Percentiles rank a stretch among this genome's conserved stretches.
phyloP scores from a whole-genome alignment of 108 stramenopile species.

The Mediolabrus comicus region DNA sequence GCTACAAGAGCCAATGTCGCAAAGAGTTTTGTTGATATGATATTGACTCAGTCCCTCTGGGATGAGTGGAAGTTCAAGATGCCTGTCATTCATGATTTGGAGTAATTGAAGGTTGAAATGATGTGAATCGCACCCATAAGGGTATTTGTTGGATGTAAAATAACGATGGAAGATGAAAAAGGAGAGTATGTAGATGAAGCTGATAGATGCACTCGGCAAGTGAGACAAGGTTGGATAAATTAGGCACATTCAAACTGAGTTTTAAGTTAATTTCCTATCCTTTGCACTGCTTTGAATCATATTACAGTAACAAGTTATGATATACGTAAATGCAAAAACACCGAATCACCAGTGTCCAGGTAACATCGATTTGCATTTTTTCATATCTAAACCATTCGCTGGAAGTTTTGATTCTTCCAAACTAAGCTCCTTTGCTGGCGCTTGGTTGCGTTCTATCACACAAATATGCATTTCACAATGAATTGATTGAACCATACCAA shows the following conservation, averaged over 20 bases:
- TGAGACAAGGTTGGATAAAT: no score
- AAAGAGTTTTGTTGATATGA: constrained; percentile 29
- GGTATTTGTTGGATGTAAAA: no score
- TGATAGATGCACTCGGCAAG: no score
- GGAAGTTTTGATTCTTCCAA: constrained; percentile 36
- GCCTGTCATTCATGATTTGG: constrained; percentile 31
- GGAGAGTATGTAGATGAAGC: no score
- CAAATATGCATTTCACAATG: constrained; percentile 76
- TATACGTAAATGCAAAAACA: no score
- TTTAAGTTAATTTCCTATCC: no score
- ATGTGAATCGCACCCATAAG: no score
- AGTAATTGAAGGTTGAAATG: no score
- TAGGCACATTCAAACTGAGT: no score
- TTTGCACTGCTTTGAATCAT: no score
- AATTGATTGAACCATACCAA: constrained; percentile 41
- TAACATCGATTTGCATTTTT: constrained; percentile 34
- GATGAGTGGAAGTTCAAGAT: constrained; percentile 34
- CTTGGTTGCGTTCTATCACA: constrained; percentile 55
- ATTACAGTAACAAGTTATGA: no score
- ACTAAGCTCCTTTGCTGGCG: constrained; percentile 28
- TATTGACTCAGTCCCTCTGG: constrained; percentile 15
- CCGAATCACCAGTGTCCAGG: constrained; percentile 19
- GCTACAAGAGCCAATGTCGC: constrained; percentile 27
- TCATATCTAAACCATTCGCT: constrained; percentile 32
- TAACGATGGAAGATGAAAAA: no score